Base-by-base conservation (phyloP, 2,329 filamentous ascomycete genomes). In the Atkinsonella texensis region DNA sequence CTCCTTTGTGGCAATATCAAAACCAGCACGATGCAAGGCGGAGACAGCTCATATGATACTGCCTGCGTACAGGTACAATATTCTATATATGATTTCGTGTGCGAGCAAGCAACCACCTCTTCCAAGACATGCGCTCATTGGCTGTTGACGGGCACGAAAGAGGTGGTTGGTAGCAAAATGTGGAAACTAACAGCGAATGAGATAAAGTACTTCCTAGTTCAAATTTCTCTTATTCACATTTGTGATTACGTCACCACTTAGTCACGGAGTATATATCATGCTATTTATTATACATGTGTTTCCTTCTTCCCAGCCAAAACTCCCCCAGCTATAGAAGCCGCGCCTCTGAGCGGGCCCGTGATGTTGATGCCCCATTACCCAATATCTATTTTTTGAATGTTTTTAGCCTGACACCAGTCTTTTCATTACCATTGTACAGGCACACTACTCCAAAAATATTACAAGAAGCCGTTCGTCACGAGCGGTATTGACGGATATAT, bases 361-460 rank as follows among this genome's bases (percentile, higher is more conserved):
- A 43, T 35, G n/a, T 41, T 40, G 33, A 17, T 39, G 31, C 47
- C 18, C 28, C 6, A 31, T 38, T 50, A 50, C 41, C 48, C 48
- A 45, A 50, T 12, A 7, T 28, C 28, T 28, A 28, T 2, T 7
- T 28, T 8, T 50, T 42, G 6, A 8, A 11, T 31, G 11, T 39
- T 18, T 49, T 31, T 7, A 13, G 7, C 40, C 45, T 12, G 31
- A 50, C 41, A n/a, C 40, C 18, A 17, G 33, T 33, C 40, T 38
- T 6, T 40, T 45, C 10, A 47, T 42, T 38, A 42, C 15, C 40
- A 44, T 43, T 13, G 18, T 50, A 53, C 43, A 50, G 13, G 28
- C 39, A 51, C 43, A 43, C n/a, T 50, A 47, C 18, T 35, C 48
- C 47, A 47, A 51, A 53, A 49, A 18, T 13, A 18, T 31, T 23